Evolutionary conservation across 805 yeast species (phyloP), one percentile per base, ranked within the genome.

Genomic region (Yamadazyma nakazawae): DNA sequence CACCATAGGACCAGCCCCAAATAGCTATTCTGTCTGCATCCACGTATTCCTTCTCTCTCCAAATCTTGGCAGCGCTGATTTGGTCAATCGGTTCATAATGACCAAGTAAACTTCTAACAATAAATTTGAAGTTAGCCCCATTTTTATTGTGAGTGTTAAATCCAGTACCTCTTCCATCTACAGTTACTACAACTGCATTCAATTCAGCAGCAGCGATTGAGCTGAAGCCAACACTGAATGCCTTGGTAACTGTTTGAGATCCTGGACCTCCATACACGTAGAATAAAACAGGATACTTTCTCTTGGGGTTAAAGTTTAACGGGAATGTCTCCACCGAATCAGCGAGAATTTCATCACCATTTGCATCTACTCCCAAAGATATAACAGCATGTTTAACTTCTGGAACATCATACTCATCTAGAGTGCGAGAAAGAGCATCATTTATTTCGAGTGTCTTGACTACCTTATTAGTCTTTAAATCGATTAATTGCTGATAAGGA

Each of bases 1-100:
- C 99, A 40, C 99, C 99, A 62, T 92, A 94, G 18, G 96, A 87
- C 99, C 99, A 94, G 8, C 99, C 99, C 92, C 97, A 94, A 46
- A 92, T 80, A 0, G 96, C 95, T 11, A 88, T 82, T 50, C 80
- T 77, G 3, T 75, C 68, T 2, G 55, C 54, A 58, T 85, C 84
- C 36, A 94, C 85, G 58, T 84, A 92, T 2, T 72, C 49, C 54
- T 77, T 79, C 3, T 66, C 40, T 2, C 80, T 74, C 85, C 94
- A 92, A 1, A 74, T 52, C 53, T 80, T 79, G 2, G 96, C 99
- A 4, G 95, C 96, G 0, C 80, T 68, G 34, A 94, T 85, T 66
- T 92, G 97, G 64, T 94, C 99, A 24, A 70, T 67, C 1, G 94
- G 85, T 64, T 94, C 99, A 60, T 76, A 81, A 53, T 82, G 71